A percentile compares a stretch with the other conserved stretches of the same genome.
phyloP scores from a whole-genome alignment of 2,329 filamentous ascomycete species.

The Hirsutella rhossiliensis region DNA sequence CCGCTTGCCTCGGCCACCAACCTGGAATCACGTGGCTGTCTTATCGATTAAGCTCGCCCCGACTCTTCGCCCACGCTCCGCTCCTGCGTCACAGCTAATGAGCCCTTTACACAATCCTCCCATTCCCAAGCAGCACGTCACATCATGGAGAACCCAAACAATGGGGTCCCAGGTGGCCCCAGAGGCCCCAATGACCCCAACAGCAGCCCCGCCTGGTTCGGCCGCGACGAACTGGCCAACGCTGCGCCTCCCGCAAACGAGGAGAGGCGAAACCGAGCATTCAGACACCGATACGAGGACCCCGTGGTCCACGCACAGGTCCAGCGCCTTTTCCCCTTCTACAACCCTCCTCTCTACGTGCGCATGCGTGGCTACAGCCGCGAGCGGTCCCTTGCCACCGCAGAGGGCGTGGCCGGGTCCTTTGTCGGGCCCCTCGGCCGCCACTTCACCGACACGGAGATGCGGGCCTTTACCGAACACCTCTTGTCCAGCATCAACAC shows the following conservation, averaged over 20 bases:
- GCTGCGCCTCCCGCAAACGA: not conserved
- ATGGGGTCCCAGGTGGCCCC: too few species aligned
- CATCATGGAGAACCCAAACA: too few species aligned
- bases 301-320: slow-evolving; percentile 19
- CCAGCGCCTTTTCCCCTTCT: slow-evolving; percentile 17
- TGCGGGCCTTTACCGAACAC: slow-evolving; percentile 21
- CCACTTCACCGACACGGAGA: slow-evolving; percentile 22
- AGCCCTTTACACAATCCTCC: too few species aligned
- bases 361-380: slow-evolving; percentile 15
- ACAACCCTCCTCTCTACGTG: slow-evolving; percentile 19
- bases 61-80: too few species aligned
- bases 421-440: slow-evolving; percentile 17
- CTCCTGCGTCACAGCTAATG: too few species aligned
- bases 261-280: not conserved
- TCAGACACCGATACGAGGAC: slow-evolving; percentile 15
- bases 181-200: too few species aligned
- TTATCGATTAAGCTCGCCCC: too few species aligned
- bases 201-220: too few species aligned
- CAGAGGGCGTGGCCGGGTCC: slow-evolving; percentile 14
- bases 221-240: too few species aligned
- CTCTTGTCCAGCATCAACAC: slow-evolving; percentile 17
- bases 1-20: too few species aligned
- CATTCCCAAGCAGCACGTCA: too few species aligned
- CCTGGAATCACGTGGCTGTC: too few species aligned
- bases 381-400: slow-evolving; percentile 14